phyloP scores from a whole-genome alignment of 805 yeast genomes.

The Barnettozyma pratensis region DNA sequence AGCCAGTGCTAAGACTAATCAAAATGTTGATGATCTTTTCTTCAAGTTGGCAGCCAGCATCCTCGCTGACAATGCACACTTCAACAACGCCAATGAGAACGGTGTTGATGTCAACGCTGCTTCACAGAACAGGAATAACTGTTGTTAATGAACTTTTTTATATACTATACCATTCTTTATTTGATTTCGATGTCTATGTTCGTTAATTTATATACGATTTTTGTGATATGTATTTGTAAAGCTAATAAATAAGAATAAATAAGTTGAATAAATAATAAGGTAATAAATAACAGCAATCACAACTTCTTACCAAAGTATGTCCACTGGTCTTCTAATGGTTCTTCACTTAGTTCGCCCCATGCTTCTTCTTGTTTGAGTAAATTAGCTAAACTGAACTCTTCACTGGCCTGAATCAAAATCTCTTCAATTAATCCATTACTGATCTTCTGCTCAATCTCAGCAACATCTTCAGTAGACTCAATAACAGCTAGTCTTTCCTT shows the following conservation, averaged over 20 bases:
- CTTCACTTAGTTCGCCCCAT: constrained; percentile 80
- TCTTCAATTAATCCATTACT: constrained; percentile 87
- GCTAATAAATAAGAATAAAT: not conserved
- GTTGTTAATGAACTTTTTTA: constrained; percentile 14
- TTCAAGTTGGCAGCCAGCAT: constrained; percentile 62
- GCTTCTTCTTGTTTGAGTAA: constrained; percentile 63
- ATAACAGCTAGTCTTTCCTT: constrained; percentile 64
- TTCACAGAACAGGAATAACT: constrained; percentile 9
- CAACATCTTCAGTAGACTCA: constrained; percentile 53
- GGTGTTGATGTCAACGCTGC: constrained; percentile 21
- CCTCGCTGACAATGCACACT: constrained; percentile 31
- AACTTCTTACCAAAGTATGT: constrained; percentile 66
- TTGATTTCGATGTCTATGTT: not conserved
- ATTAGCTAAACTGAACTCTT: constrained; percentile 64
- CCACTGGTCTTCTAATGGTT: constrained; percentile 82
- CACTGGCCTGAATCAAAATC: constrained; percentile 74
- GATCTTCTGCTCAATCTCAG: constrained; percentile 63
- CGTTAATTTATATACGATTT: not conserved
- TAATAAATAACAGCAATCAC: constrained; percentile 2
- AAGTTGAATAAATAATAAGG: not conserved
- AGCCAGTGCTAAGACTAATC: constrained; percentile 92
- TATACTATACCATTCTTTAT: not conserved
- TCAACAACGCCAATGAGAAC: constrained; percentile 17
- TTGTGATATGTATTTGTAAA: constrained; percentile 2
- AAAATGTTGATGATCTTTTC: constrained; percentile 88